phyloP scores from a whole-genome alignment of 179 eudicot genomes.

The Dionaea muscipula region DNA sequence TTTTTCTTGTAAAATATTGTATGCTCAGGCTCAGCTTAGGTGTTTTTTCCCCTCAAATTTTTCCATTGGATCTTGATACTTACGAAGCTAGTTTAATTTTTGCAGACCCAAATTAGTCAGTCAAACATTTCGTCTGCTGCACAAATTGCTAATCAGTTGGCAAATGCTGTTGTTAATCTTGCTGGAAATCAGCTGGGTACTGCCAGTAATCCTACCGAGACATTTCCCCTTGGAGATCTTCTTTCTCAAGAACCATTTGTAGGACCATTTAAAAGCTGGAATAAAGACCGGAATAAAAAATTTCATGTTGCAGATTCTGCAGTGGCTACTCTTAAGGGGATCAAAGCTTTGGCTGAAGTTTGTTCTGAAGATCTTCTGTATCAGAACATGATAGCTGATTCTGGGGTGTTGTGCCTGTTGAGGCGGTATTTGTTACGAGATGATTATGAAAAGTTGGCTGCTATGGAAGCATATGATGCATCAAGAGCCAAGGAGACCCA shows the following conservation, averaged over 20 bases:
- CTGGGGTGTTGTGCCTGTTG: constrained; percentile 70
- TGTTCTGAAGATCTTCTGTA: constrained; percentile 59
- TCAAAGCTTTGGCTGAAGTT: constrained; percentile 81
- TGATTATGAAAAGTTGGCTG: constrained; percentile 94
- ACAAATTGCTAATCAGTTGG: constrained; percentile 59
- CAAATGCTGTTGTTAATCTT: constrained; percentile 67
- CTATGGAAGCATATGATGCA: constrained; percentile 92
- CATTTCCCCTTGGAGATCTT: constrained; percentile 58
- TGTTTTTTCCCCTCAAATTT: background rate
- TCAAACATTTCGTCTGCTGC: constrained; percentile 54
- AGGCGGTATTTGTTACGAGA: constrained; percentile 72
- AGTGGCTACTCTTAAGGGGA: constrained; percentile 76
- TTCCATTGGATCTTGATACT: background rate
- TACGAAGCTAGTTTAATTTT: constrained; percentile 14
- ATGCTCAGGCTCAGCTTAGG: too few relatives aligned
- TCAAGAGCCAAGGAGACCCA: constrained; percentile 62
- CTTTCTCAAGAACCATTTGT: constrained; percentile 74
- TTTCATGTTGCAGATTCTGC: constrained; percentile 86
- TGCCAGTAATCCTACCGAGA: constrained; percentile 30
- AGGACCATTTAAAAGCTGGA: constrained; percentile 50
- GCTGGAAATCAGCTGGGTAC: constrained; percentile 61
- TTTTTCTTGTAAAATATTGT: background rate
- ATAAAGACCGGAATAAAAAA: constrained; percentile 52
- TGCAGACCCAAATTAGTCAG: constrained; percentile 90
- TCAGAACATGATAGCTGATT: constrained; percentile 54